Conservation (phyloP, 345 rosid genomes). For the Pistacia vera region DNA sequence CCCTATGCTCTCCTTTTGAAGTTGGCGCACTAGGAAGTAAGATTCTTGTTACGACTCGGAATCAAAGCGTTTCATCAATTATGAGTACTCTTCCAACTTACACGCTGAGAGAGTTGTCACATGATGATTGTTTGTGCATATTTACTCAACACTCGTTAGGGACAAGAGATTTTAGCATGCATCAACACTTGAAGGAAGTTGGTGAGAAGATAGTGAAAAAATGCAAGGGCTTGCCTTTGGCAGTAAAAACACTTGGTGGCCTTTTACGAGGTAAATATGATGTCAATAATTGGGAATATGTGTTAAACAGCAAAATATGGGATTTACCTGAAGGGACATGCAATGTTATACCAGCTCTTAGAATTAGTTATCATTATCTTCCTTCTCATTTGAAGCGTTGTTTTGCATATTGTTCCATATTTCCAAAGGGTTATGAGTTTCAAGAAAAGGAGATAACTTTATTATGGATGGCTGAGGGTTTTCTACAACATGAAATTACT, state of each 20-base stretch:
- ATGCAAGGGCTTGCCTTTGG: conserved; percentile 14
- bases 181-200: background rate
- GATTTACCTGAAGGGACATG: conserved; percentile 1
- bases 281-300: conserved; percentile 14
- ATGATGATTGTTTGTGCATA: background rate
- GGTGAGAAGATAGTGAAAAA: background rate
- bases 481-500: background rate
- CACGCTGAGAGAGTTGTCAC: background rate
- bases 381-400: conserved; percentile 13
- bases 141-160: conserved; percentile 2
- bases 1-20: background rate
- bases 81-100: background rate
- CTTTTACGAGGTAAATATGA: conserved; percentile 8
- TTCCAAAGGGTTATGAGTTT: conserved; percentile 16
- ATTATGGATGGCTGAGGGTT: conserved; percentile 20
- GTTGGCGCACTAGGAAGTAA: background rate
- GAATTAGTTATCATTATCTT: background rate
- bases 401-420: conserved; percentile 15
- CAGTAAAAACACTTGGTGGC: conserved; percentile 23
- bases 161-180: background rate
- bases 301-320: conserved; percentile 20
- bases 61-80: background rate
- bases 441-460: conserved; percentile 7
- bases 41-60: conserved; percentile 3
- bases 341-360: background rate